phyloP scores from a whole-genome alignment of 371 early-diverging fungal genomes.

The Amoeboaphelidium occidentale region DNA sequence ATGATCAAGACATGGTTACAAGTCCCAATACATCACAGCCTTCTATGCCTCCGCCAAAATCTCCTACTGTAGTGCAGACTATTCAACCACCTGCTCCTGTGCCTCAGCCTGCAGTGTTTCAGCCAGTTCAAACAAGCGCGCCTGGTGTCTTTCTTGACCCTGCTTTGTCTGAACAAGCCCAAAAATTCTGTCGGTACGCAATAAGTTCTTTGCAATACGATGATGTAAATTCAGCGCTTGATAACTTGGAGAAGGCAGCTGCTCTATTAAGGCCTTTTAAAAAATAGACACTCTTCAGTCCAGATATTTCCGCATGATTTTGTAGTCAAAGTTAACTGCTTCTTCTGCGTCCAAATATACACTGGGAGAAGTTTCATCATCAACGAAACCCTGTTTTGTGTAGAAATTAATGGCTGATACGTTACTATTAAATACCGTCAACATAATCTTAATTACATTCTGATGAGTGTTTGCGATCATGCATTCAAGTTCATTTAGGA shows the following conservation, averaged over 20 bases:
- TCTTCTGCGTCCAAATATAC: too few relatives aligned
- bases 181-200: conserved; percentile 72
- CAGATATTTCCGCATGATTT: too few relatives aligned
- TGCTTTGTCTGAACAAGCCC: conserved; percentile 34
- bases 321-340: too few relatives aligned
- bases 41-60: not conserved
- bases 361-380: too few relatives aligned
- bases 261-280: conserved; percentile 11
- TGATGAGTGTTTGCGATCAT: too few relatives aligned
- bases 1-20: not conserved
- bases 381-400: too few relatives aligned
- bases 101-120: not conserved
- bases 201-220: conserved; percentile 84
- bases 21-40: not conserved
- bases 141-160: conserved; percentile 18
- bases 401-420: too few relatives aligned
- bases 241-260: conserved; percentile 52
- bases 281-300: too few relatives aligned
- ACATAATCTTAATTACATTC: too few relatives aligned
- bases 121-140: not conserved
- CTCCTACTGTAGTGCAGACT: not conserved
- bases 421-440: too few relatives aligned
- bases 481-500: too few relatives aligned
- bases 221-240: conserved; percentile 58
- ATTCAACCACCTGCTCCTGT: not conserved